Percentiles rank a stretch among this genome's conserved stretches.
These are phyloP conservation scores for Dioszegia hungarica DNA, from an alignment of 768 basidiomycete genomes.

Conservation along the genomic window DNA sequence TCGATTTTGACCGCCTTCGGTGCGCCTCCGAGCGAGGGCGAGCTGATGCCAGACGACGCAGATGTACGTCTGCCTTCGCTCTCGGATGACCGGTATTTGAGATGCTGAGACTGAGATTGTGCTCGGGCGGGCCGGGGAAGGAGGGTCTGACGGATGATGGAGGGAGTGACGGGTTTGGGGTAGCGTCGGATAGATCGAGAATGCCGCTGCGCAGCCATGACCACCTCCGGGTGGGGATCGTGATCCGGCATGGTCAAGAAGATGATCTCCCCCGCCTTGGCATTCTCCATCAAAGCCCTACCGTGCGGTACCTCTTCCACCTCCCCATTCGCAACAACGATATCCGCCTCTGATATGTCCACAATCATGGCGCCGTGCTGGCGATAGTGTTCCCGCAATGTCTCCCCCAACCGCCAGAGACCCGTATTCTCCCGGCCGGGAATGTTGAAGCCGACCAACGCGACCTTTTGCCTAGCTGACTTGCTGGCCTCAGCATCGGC, in stretches of 20 bases:
- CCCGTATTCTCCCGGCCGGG: conserved; percentile 1
- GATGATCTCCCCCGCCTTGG: conserved; percentile 29
- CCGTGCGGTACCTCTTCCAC: conserved; percentile 21
- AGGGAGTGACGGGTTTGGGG: conserved; percentile 34
- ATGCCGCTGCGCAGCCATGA: conserved; percentile 5
- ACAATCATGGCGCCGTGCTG: conserved; percentile 35
- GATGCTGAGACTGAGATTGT: too few species aligned
- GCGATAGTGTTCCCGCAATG: conserved; percentile 22
- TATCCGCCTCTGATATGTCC: conserved; percentile 23
- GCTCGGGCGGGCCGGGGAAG: background rate
- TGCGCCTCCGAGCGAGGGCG: background rate
- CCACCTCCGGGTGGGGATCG: conserved; percentile 15
- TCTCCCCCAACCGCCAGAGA: conserved; percentile 15
- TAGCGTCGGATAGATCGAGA: conserved; percentile 23
- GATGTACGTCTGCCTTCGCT: background rate
- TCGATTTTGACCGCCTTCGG: background rate
- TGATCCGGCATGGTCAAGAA: conserved; percentile 30
- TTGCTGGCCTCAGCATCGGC: background rate
- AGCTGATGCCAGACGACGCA: background rate
- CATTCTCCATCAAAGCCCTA: conserved; percentile 7
- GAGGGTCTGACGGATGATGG: conserved; percentile 32
- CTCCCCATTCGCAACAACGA: conserved; percentile 32
- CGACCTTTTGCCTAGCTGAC: conserved; percentile 17
- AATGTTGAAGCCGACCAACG: conserved; percentile 28
- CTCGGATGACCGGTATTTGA: background rate